These are phyloP conservation scores for Sporodiniella umbellata DNA, from an alignment of 371 early-diverging fungal genomes.

Conservation along the genomic window DNA sequence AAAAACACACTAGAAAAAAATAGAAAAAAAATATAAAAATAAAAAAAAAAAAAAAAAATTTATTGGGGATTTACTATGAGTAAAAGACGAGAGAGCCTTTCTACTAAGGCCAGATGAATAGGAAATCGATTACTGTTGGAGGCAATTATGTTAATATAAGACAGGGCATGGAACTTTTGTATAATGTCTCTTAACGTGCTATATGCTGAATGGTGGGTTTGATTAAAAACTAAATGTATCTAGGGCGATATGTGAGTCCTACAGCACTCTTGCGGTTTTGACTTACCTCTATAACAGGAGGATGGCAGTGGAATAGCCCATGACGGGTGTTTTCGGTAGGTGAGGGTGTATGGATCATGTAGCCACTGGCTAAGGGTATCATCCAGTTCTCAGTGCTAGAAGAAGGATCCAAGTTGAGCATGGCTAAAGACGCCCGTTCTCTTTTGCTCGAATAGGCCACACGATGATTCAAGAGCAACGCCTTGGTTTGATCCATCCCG, in stretches of 20 bases:
- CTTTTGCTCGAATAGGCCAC: conserved; percentile 49
- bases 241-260: conserved; percentile 1
- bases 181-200: conserved; percentile 51
- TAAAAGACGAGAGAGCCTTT: conserved; percentile 47
- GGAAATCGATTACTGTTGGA: conserved; percentile 53
- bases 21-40: no score
- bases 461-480: conserved; percentile 55
- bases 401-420: conserved; percentile 15
- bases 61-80: conserved; percentile 29
- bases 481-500: conserved; percentile 40
- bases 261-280: neutral
- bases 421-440: conserved; percentile 29
- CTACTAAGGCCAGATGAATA: conserved; percentile 47
- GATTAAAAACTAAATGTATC: conserved; percentile 42
- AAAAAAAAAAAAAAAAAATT: no score
- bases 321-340: conserved; percentile 37
- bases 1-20: no score
- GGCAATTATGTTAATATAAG: conserved; percentile 49
- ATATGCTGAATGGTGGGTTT: conserved; percentile 43
- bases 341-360: conserved; percentile 44
- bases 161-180: conserved; percentile 56
- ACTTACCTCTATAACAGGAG: conserved; percentile 47
- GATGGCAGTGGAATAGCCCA: conserved; percentile 42
- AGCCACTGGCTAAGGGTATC: conserved; percentile 59
- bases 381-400: conserved; percentile 44